These are phyloP conservation scores for Ascocoryne sarcoides DNA, from an alignment of 2,329 filamentous ascomycete genomes.

Conservation along the genomic window DNA sequence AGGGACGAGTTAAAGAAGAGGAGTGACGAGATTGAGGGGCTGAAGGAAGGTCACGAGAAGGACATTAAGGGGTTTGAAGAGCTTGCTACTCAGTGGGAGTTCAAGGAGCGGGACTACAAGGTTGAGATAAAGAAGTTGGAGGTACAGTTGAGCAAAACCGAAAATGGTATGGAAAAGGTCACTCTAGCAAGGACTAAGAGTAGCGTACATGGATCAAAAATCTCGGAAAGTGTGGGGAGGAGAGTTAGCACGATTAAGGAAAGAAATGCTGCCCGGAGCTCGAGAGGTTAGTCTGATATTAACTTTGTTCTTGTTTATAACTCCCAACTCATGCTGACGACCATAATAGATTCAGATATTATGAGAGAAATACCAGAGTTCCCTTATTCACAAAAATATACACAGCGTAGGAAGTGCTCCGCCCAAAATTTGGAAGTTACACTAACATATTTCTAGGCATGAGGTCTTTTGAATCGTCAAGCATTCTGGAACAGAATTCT, in stretches of 20 bases:
- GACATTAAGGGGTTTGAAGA: slow-evolving; percentile 23
- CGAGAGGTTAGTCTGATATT: slow-evolving; percentile 5
- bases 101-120: slow-evolving; percentile 25
- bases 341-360: too few species aligned
- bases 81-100: slow-evolving; percentile 22
- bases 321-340: too few species aligned
- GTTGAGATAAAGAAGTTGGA: slow-evolving; percentile 26
- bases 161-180: slow-evolving; percentile 26
- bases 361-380: too few species aligned
- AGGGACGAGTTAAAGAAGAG: slow-evolving; percentile 14
- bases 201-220: slow-evolving; percentile 20
- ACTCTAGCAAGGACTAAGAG: slow-evolving; percentile 24
- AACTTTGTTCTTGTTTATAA: too few species aligned
- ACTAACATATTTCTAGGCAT: too few species aligned
- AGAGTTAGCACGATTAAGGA: slow-evolving; percentile 19
- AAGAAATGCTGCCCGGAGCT: slow-evolving; percentile 9
- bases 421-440: too few species aligned
- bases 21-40: slow-evolving; percentile 17
- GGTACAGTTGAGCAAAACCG: slow-evolving; percentile 23
- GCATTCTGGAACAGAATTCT: not conserved
- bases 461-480: too few species aligned
- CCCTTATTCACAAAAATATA: too few species aligned
- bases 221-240: slow-evolving; percentile 13
- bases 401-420: too few species aligned
- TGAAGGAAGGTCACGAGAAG: slow-evolving; percentile 20